These are phyloP conservation scores for Umbilicus rupestris DNA, from an alignment of 164 flowering plant species.

Conservation along the genomic window DNA sequence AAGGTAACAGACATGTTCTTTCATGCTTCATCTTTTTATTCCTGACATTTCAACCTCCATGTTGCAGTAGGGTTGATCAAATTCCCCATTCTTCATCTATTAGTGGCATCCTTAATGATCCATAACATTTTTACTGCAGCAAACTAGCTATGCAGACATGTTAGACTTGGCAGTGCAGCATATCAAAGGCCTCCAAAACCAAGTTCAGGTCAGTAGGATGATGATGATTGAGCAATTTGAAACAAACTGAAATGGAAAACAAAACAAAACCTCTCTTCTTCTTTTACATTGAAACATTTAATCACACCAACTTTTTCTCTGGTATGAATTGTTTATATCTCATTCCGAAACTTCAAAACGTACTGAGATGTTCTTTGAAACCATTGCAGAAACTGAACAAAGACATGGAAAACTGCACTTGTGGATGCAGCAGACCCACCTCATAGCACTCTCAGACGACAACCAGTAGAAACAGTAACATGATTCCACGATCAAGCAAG, in stretches of 20 bases:
- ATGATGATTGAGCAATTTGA: neutral
- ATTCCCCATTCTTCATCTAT: neutral
- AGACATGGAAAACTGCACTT: constrained; percentile 46
- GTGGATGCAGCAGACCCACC: constrained; percentile 37
- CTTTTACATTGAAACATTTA: neutral
- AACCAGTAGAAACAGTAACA: neutral
- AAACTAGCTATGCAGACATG: constrained; percentile 94
- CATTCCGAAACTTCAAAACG: neutral
- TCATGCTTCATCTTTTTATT: neutral
- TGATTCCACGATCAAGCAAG: neutral
- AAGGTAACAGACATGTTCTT: constrained; percentile 39
- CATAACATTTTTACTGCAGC: constrained; percentile 31
- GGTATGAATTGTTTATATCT: neutral
- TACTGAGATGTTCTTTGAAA: neutral
- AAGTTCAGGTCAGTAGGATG: constrained; percentile 53
- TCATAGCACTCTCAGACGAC: constrained; percentile 2
- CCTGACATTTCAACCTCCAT: neutral
- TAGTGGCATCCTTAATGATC: neutral
- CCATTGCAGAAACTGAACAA: constrained; percentile 40
- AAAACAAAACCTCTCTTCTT: neutral
- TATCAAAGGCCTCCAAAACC: constrained; percentile 67
- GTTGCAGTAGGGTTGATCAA: neutral
- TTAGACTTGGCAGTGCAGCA: constrained; percentile 85
- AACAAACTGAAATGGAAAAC: neutral
- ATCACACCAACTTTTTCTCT: neutral